phyloP scores from a whole-genome alignment of 805 yeast genomes.

The Ogataea polymorpha region DNA sequence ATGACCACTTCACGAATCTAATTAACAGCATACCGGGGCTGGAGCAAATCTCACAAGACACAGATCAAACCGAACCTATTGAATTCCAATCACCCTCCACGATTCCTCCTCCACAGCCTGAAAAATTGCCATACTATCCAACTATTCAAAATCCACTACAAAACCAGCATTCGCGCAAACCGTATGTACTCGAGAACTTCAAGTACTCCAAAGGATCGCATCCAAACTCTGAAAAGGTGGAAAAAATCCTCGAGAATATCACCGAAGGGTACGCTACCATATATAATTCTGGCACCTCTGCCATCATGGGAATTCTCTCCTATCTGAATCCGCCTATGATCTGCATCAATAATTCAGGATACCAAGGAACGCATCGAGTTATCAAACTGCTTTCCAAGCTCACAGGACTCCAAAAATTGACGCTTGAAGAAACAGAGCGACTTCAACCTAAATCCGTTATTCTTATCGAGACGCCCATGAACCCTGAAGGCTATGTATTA shows the following conservation, averaged over 20 bases:
- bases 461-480: constrained; percentile 52
- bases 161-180: constrained; percentile 13
- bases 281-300: constrained; percentile 50
- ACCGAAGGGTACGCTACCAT: constrained; percentile 45
- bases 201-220: constrained; percentile 42
- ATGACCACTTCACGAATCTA: constrained; percentile 27
- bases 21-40: constrained; percentile 8
- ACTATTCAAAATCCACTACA: constrained; percentile 27
- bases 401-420: constrained; percentile 37
- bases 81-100: neutral
- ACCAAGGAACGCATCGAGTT: constrained; percentile 52
- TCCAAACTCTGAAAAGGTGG: constrained; percentile 47
- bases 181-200: constrained; percentile 28
- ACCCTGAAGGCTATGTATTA: constrained; percentile 45
- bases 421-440: constrained; percentile 33
- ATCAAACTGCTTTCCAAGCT: constrained; percentile 41
- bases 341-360: constrained; percentile 44
- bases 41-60: neutral
- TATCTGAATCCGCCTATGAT: constrained; percentile 43
- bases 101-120: neutral
- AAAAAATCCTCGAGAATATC: constrained; percentile 42
- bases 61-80: constrained; percentile 2
- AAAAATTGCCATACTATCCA: constrained; percentile 24
- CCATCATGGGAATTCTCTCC: constrained; percentile 48
- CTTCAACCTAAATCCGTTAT: constrained; percentile 43